Evolutionary conservation across 495 filamentous ascomycete genomes (phyloP), one percentile per base, ranked within the genome.

Genomic region (Penicillium diatomitis): DNA sequence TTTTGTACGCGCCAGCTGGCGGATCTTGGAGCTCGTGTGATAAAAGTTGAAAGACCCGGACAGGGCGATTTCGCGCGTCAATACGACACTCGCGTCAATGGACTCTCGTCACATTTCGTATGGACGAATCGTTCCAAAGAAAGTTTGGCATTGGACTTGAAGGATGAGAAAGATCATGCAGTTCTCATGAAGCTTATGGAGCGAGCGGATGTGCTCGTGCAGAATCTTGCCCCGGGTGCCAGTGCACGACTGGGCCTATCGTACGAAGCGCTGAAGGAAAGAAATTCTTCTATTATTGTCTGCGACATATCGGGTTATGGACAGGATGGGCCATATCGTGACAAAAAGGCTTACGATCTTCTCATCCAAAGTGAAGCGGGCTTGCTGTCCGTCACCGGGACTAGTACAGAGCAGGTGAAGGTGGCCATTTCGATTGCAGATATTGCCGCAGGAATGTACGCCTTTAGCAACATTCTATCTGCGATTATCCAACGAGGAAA

Each of bases 261-360:
- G 0, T 62, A 74, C 38, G 65, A 67, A 6, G 57, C 58, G 3
- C 48, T 78, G 29, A 68, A 68, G 43, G 53, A 56, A 4, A 53
- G 61, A 8, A 61, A 75, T 35, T 69, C 73, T 1, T 60, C 62
- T 10, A 47, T 78, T 29, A 76, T 78, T 32, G 74, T 77, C 4
- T 78, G 75, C 49, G 71, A 78, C 52, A 77, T 78, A 44, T 72
- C 67, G 0, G 75, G 75, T 2, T 77, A 77, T 50, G 75, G 75
- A 0, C 63, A 68, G 31, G 67, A 71, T 37, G 75, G 74, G 0
- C 75, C 73, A 0, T 77, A 78, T 52, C 61, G 66, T 0, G 61
- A 74, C 41, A 78, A 79, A 62, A 79, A 79, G 50, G 76, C 76
- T 6, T 79, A 79, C 51, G 75, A 77, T 45, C 67, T 77, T 36